phyloP scores from a whole-genome alignment of 495 filamentous ascomycete species.

The Collariella sp. region DNA sequence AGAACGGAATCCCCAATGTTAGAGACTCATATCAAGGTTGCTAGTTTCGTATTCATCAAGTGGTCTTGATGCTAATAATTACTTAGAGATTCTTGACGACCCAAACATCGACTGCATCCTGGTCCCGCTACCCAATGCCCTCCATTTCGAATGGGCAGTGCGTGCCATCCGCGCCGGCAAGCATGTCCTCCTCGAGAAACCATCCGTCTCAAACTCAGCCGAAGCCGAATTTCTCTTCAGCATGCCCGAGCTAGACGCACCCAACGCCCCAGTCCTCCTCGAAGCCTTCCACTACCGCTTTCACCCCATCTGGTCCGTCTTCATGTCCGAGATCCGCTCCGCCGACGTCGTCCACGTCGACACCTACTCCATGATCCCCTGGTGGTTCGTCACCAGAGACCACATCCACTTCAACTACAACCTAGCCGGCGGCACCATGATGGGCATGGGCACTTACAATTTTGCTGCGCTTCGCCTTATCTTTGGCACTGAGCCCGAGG shows the following conservation, averaged over 20 bases:
- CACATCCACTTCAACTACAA: constrained; percentile 51
- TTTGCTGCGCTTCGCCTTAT: too few species aligned
- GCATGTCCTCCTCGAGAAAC: constrained; percentile 53
- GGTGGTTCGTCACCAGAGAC: constrained; percentile 24
- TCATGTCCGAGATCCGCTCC: constrained; percentile 37
- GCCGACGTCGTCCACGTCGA: constrained; percentile 1
- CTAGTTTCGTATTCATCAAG: too few species aligned
- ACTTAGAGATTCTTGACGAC: constrained; percentile 52
- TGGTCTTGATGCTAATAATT: too few species aligned
- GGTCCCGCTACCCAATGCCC: constrained; percentile 44
- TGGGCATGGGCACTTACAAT: too few species aligned
- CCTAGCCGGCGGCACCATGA: constrained; percentile 47
- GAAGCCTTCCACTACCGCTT: constrained; percentile 56
- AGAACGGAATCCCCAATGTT: too few species aligned
- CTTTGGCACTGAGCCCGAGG: too few species aligned
- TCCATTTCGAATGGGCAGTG: constrained; percentile 49
- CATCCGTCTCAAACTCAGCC: constrained; percentile 42
- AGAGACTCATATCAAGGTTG: too few species aligned
- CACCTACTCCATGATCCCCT: constrained; percentile 24
- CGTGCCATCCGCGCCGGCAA: constrained; percentile 45
- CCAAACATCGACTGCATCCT: constrained; percentile 44
- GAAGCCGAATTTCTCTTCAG: constrained; percentile 42
- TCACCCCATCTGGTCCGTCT: constrained; percentile 45
- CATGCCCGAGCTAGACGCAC: constrained; percentile 23
- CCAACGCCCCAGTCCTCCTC: constrained; percentile 39